Percentiles rank a stretch among this genome's conserved stretches.
phyloP scores from a whole-genome alignment of 345 rosid genomes.

The Sapria himalayana region DNA sequence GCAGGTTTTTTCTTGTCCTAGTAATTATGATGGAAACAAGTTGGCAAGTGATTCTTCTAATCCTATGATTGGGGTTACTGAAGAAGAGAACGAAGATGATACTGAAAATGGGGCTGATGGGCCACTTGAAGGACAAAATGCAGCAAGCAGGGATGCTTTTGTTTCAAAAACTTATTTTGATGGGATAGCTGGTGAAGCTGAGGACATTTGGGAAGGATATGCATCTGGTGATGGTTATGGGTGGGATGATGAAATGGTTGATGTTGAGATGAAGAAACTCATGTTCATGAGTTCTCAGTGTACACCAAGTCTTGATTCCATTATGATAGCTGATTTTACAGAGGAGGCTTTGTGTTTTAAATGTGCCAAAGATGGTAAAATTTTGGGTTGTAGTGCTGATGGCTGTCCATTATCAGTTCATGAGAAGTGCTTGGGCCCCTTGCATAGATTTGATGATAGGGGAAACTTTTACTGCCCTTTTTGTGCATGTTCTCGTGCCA shows the following conservation, averaged over 20 bases:
- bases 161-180: too few relatives aligned
- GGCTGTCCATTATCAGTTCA: slow-evolving; percentile 32
- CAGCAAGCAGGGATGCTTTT: too few relatives aligned
- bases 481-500: slow-evolving; percentile 27
- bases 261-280: slow-evolving; percentile 15
- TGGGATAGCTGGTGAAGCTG: slow-evolving; percentile 9
- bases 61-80: slow-evolving; percentile 1
- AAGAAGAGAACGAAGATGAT: slow-evolving; percentile 1
- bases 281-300: slow-evolving; percentile 18
- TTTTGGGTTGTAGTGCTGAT: slow-evolving; percentile 22
- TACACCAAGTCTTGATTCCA: slow-evolving; percentile 7
- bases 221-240: slow-evolving; percentile 9
- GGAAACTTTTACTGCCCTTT: slow-evolving; percentile 32
- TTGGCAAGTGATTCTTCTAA: neutral
- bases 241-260: slow-evolving; percentile 9
- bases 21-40: slow-evolving; percentile 1
- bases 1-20: slow-evolving; percentile 6
- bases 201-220: slow-evolving; percentile 6
- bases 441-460: slow-evolving; percentile 14
- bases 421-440: slow-evolving; percentile 23
- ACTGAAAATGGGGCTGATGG: slow-evolving; percentile 2
- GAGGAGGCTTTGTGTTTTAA: slow-evolving; percentile 26
- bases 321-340: slow-evolving; percentile 10
- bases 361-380: slow-evolving; percentile 26
- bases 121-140: slow-evolving; percentile 6